Evolutionary conservation across 176 grass and related monocot genomes (phyloP).

Genomic region (Triticum dicoccoides): DNA sequence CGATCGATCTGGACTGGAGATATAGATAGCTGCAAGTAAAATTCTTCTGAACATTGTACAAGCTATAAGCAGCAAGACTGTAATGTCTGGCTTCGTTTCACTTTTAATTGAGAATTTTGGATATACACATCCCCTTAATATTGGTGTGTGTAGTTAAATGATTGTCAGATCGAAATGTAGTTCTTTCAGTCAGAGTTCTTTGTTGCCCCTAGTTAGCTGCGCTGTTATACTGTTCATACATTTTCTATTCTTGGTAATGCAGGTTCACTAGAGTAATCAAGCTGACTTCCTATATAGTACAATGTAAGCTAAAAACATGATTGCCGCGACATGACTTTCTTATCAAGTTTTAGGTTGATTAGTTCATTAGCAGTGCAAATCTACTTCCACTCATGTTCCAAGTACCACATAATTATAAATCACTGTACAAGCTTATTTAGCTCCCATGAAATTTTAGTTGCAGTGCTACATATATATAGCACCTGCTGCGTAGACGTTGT

Average conservation of each 20-base stretch:
- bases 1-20: not conserved
- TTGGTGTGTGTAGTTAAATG: not conserved
- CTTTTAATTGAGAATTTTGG: not conserved
- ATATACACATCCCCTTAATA: not conserved
- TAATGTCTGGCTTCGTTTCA: not conserved
- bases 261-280: not conserved
- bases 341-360: not conserved
- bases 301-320: not conserved
- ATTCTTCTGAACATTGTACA: not conserved
- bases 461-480: too few relatives aligned
- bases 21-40: not conserved
- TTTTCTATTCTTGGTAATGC: not conserved
- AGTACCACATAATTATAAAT: too few relatives aligned
- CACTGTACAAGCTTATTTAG: too few relatives aligned
- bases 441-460: too few relatives aligned
- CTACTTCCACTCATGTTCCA: not conserved
- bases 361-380: not conserved
- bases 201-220: not conserved
- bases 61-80: not conserved
- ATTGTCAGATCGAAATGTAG: not conserved
- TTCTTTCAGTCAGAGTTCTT: not conserved
- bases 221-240: not conserved
- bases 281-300: not conserved
- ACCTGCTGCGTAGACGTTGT: too few relatives aligned
- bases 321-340: not conserved